phyloP scores from a whole-genome alignment of 331 rosid species.

The Stylosanthes scabra region DNA sequence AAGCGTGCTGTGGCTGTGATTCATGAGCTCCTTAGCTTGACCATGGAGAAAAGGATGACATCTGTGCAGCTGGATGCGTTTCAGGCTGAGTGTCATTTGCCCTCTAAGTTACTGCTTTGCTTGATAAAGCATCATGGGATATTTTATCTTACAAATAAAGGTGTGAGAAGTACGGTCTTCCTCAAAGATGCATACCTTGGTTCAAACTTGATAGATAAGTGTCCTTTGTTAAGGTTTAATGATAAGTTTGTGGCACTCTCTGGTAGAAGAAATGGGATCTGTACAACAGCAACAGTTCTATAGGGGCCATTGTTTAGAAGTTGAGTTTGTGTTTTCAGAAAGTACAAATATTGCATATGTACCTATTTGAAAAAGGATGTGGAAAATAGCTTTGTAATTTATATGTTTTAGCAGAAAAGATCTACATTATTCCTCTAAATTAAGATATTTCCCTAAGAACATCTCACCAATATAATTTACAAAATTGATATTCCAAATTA shows the following conservation, averaged over 20 bases:
- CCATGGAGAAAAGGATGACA: slow-evolving; percentile 82
- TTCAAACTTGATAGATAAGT: slow-evolving; percentile 65
- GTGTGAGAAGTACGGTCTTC: slow-evolving; percentile 81
- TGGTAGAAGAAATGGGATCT: slow-evolving; percentile 65
- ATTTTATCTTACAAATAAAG: slow-evolving; percentile 90
- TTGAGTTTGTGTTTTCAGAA: slow-evolving; percentile 31
- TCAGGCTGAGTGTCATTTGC: slow-evolving; percentile 76
- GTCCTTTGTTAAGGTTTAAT: slow-evolving; percentile 65
- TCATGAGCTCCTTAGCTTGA: slow-evolving; percentile 90
- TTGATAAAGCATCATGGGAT: slow-evolving; percentile 87
- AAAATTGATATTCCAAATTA: too few species aligned
- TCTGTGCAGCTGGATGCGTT: slow-evolving; percentile 77
- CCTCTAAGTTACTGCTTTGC: slow-evolving; percentile 77
- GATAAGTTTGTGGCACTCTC: slow-evolving; percentile 66
- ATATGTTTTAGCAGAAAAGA: background rate
- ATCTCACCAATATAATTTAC: too few species aligned
- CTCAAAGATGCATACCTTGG: slow-evolving; percentile 86
- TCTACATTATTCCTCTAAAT: background rate
- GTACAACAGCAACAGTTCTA: slow-evolving; percentile 42
- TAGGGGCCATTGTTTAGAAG: slow-evolving; percentile 41
- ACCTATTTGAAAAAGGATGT: slow-evolving; percentile 1
- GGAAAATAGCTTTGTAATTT: slow-evolving; percentile 5
- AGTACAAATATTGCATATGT: slow-evolving; percentile 9
- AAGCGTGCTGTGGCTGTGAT: slow-evolving; percentile 79
- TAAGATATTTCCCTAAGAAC: too few species aligned